phyloP scores from a whole-genome alignment of 306 rosid genomes.

The Cucurbita ficifolia region DNA sequence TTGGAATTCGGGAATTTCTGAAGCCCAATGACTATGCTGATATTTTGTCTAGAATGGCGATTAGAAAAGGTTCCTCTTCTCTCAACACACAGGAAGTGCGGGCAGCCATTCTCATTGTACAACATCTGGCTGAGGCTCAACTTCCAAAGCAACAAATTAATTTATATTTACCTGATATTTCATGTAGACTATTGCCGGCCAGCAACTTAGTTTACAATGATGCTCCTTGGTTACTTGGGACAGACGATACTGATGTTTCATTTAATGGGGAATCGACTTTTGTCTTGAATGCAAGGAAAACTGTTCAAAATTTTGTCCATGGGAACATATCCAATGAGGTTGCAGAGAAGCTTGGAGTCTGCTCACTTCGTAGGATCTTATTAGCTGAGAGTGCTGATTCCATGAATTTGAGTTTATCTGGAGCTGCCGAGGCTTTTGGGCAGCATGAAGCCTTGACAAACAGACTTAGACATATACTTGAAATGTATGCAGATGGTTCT shows the following conservation, averaged over 20 bases:
- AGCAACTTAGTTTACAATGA: constrained; percentile 78
- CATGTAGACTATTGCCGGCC: constrained; percentile 63
- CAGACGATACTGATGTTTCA: constrained; percentile 48
- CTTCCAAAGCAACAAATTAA: constrained; percentile 43
- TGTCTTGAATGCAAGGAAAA: constrained; percentile 43
- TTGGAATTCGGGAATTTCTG: constrained; percentile 75
- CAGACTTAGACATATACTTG: constrained; percentile 94
- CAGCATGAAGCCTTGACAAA: constrained; percentile 97
- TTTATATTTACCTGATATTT: constrained; percentile 70
- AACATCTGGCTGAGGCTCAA: constrained; percentile 77
- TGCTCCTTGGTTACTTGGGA: constrained; percentile 94
- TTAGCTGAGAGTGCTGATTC: constrained; percentile 98
- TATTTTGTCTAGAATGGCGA: constrained; percentile 76
- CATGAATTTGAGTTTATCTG: constrained; percentile 82
- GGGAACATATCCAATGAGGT: constrained; percentile 93
- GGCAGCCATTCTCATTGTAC: constrained; percentile 75
- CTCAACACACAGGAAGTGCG: constrained; percentile 68
- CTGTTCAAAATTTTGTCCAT: constrained; percentile 80
- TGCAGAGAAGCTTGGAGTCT: constrained; percentile 90
- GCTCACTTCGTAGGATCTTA: constrained; percentile 82
- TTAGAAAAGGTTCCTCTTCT: constrained; percentile 64
- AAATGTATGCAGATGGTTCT: constrained; percentile 99
- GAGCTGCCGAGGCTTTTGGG: constrained; percentile 97
- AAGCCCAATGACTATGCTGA: constrained; percentile 57
- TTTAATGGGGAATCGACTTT: constrained; percentile 37